These are phyloP conservation scores for Kuraishia cidri DNA, from an alignment of 805 yeast genomes.

Conservation along the genomic window DNA sequence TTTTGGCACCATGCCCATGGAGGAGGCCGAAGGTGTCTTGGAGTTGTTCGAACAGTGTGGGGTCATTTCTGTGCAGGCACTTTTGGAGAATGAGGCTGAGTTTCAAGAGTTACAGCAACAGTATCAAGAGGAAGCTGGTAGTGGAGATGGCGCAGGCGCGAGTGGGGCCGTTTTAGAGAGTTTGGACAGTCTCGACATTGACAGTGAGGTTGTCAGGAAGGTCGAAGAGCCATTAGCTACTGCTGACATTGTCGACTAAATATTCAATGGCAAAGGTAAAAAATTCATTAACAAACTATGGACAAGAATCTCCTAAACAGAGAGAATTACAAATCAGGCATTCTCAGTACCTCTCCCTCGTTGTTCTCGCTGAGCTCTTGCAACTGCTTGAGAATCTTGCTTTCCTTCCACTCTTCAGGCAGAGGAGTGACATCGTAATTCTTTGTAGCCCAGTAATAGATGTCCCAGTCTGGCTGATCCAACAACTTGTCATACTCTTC, in stretches of 20 bases:
- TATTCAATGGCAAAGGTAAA: too few relatives aligned
- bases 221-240: too few relatives aligned
- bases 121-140: not conserved
- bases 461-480: constrained; percentile 98
- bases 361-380: constrained; percentile 71
- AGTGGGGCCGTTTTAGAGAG: not conserved
- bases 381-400: constrained; percentile 51
- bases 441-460: constrained; percentile 94
- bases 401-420: constrained; percentile 78
- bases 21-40: constrained; percentile 72
- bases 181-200: constrained; percentile 1
- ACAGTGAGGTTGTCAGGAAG: constrained; percentile 1
- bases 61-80: constrained; percentile 73
- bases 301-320: not conserved
- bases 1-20: constrained; percentile 62
- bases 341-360: constrained; percentile 66
- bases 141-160: too few relatives aligned
- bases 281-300: not conserved
- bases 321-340: constrained; percentile 54
- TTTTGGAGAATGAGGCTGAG: constrained; percentile 65
- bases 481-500: constrained; percentile 79
- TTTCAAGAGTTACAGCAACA: constrained; percentile 34
- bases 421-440: constrained; percentile 76
- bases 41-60: constrained; percentile 73
- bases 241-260: constrained; percentile 2